Evolutionary conservation across 2,329 filamentous ascomycete species (phyloP), one percentile per base, ranked within the genome.

Genomic region (Cladophialophora carrionii): DNA sequence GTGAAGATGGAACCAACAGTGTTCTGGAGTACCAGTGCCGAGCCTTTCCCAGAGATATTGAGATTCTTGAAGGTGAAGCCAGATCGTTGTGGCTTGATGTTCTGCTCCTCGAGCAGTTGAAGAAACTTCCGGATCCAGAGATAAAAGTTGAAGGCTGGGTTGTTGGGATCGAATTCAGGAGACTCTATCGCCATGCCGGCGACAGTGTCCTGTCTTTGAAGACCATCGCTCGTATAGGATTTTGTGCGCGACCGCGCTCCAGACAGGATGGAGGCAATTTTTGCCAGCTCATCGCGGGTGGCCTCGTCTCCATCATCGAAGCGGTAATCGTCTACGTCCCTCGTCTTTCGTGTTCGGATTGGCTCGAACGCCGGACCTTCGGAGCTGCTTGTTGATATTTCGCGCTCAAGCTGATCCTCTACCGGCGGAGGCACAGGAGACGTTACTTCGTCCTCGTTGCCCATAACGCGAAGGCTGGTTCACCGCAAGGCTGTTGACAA

Each of bases 11-110:
- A 87, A 1, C 79, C 82, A 2, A 92, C 87, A 2, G 85, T 91
- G 62, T 87, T 80, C 72, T 92, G 90, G 1, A 91, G 78, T 68
- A 90, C 87, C 26, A 92, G 74, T 34, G 88, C 85, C 14, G 87
- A 78, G 22, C 85, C 84, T 73, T 85, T 79, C n/a, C 85, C 88
- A 61, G 86, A 82, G n/a, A 90, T 88, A 0, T 80, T 88, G 57
- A 90, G 79, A 62, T 87, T 80, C 68, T 84, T 80, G 84, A 87
- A 90, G 1, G 88, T 85, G 0, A 90, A 81, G 29, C 88, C 88
- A 3, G 51, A 60, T 55, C 68, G 41, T 52, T 46, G 54, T 4
- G 24, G 20, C 32, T 64, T 66, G 57, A 67, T 52, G 37, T 65
- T 58, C 26, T 63, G 55, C 41, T 65, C 24, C 43, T 68, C 68